Evolutionary conservation across 306 rosid species (phyloP), one percentile per base, ranked within the genome.

Genomic region (Acacia confusa): DNA sequence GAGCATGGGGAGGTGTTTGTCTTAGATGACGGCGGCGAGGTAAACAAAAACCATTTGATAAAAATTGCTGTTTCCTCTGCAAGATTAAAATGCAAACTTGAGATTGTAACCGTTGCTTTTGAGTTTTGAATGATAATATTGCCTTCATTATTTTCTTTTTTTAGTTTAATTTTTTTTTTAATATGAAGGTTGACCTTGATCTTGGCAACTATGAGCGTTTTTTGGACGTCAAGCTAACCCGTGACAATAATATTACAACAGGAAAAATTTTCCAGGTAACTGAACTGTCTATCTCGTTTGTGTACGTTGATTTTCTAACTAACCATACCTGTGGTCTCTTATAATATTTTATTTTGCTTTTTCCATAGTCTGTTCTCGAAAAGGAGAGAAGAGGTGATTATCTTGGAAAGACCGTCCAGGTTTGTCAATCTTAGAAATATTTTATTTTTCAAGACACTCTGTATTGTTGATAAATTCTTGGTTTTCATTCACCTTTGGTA

Each of bases 321-420:
- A 70, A 50, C n/a, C 41, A 1, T 70, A 67, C 48, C 61, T 34
- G 8, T 71, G 55, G 32, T 73, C 68, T 80, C 70, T 74, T 47
- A 64, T 50, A 71, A 7, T 82, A 75, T 76, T 13, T 69, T 10
- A 24, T 24, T 77, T 48, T 83, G 70, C 30, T 60, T 86, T 52
- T 75, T 82, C 68, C 8, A 52, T 87, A 93, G 97, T 84, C 84
- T 80, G 97, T 93, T 82, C 77, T 93, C 47, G 90, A 91, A 89
- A 93, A 88, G 86, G 97, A 93, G 87, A 89, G 97, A 85, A 87
- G 63, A 79, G 97, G 97, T 78, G 97, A 91, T 86, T 93, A 93
- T 88, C 94, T 93, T 80, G 96, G 97, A 75, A 91, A 91, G 83
- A 93, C 96, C 71, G 97, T 93, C 45, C 97, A 93, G 97, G 97